phyloP scores from a whole-genome alignment of 352 stramenopile genomes.

The Phytopythium montanum region DNA sequence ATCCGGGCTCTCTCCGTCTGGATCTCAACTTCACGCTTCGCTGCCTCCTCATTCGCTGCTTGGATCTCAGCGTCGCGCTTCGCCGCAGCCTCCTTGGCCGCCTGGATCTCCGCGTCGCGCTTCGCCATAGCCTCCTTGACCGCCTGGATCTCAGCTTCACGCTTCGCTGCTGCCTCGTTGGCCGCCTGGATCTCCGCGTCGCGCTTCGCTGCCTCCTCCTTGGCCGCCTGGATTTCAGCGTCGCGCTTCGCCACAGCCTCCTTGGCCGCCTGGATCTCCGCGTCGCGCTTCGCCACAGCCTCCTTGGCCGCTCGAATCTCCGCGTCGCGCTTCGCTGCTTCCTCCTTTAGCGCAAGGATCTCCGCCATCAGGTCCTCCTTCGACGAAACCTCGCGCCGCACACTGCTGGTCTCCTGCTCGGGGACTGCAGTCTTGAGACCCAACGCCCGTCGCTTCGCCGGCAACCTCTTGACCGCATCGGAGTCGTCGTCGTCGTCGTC shows the following conservation, averaged over 20 bases:
- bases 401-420: background rate
- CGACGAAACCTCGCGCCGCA: background rate
- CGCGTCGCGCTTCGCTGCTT: background rate
- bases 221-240: no score
- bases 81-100: background rate
- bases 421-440: background rate
- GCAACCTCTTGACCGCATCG: background rate
- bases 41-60: background rate
- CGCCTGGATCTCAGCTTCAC: background rate
- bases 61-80: background rate
- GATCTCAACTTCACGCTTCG: background rate
- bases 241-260: background rate
- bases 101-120: background rate
- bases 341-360: background rate
- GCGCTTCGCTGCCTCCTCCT: background rate
- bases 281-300: no score
- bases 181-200: background rate
- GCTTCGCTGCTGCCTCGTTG: background rate
- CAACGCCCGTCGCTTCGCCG: background rate
- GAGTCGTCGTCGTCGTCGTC: slow-evolving; percentile 10
- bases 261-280: background rate
- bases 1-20: background rate
- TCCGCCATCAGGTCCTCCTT: background rate
- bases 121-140: background rate
- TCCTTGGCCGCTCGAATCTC: background rate